These are phyloP conservation scores for Globisporangium carolinianum DNA, from an alignment of 352 stramenopile genomes.

Conservation along the genomic window DNA sequence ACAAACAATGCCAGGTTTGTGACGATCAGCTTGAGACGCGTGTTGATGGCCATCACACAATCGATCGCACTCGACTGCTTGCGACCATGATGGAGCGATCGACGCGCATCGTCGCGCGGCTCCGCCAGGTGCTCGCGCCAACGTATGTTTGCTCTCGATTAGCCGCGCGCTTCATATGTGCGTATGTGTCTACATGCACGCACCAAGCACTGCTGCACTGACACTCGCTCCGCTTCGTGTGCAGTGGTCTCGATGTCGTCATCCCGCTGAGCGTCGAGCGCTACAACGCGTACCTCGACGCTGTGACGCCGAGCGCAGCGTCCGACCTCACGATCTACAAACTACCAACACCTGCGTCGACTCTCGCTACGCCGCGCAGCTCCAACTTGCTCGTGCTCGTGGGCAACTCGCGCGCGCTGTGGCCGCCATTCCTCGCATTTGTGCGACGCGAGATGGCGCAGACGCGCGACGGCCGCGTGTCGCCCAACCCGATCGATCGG, in stretches of 20 bases:
- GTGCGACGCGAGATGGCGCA: slow-evolving; percentile 24
- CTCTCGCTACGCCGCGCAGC: slow-evolving; percentile 4
- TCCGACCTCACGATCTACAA: slow-evolving; percentile 40
- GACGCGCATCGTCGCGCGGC: slow-evolving; percentile 11
- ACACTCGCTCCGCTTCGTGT: background rate
- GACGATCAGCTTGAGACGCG: too few relatives aligned
- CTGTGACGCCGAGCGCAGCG: slow-evolving; percentile 15
- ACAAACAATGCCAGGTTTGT: too few relatives aligned
- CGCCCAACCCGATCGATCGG: slow-evolving; percentile 44
- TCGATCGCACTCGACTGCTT: too few relatives aligned
- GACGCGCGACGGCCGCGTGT: slow-evolving; percentile 18
- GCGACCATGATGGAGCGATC: slow-evolving; percentile 1
- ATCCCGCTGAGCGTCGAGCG: slow-evolving; percentile 54
- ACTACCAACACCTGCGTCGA: slow-evolving; percentile 19
- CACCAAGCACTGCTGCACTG: too few relatives aligned
- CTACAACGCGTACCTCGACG: slow-evolving; percentile 54
- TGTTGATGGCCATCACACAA: too few relatives aligned
- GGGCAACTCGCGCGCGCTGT: slow-evolving; percentile 56
- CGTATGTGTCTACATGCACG: too few relatives aligned
- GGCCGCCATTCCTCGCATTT: slow-evolving; percentile 41
- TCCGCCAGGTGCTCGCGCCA: slow-evolving; percentile 7
- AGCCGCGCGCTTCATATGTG: too few relatives aligned
- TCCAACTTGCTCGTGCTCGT: slow-evolving; percentile 61
- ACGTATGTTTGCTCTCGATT: slow-evolving; percentile 12
- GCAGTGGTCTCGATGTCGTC: slow-evolving; percentile 58